A percentile compares a stretch with the other conserved stretches of the same genome.
Conservation (phyloP, 2,329 filamentous ascomycete genomes). For the Helicocarpus griseus region DNA sequence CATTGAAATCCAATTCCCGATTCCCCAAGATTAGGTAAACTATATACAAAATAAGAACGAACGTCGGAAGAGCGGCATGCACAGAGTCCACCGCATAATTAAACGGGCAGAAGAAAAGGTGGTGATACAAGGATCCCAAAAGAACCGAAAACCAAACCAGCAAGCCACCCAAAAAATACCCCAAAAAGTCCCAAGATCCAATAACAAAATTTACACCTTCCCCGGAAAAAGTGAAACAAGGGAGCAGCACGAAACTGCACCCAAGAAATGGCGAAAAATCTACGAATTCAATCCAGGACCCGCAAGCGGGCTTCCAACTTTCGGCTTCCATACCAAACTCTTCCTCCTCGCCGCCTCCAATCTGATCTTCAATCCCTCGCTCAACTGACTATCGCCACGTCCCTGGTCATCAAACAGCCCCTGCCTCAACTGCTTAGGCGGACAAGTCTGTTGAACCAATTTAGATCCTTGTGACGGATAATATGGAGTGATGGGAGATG, state of each 20-base stretch:
- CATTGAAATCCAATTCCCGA: background rate
- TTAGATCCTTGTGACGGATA: slow-evolving; percentile 34
- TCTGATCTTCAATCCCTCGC: slow-evolving; percentile 44
- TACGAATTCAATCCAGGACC: slow-evolving; percentile 21
- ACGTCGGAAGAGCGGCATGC: background rate
- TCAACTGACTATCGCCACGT: slow-evolving; percentile 21
- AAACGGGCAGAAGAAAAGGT: background rate
- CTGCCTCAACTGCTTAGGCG: slow-evolving; percentile 41
- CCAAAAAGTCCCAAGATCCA: background rate
- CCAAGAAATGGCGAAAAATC: slow-evolving; percentile 1
- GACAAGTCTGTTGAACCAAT: slow-evolving; percentile 44
- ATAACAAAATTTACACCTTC: slow-evolving; percentile 7
- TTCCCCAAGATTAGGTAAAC: background rate
- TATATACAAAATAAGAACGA: background rate
- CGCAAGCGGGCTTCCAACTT: slow-evolving; percentile 61
- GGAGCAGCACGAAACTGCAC: too few relatives aligned
- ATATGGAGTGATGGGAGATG: slow-evolving; percentile 39
- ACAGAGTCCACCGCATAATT: slow-evolving; percentile 1
- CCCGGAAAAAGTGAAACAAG: slow-evolving; percentile 2
- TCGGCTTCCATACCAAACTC: slow-evolving; percentile 68
- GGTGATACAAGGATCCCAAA: background rate
- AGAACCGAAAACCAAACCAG: background rate
- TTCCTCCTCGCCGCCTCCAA: slow-evolving; percentile 65
- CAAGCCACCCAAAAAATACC: slow-evolving; percentile 8
- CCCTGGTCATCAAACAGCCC: slow-evolving; percentile 29